Evolutionary conservation across 441 rosid genomes (phyloP).

Genomic region (Hura crepitans): DNA sequence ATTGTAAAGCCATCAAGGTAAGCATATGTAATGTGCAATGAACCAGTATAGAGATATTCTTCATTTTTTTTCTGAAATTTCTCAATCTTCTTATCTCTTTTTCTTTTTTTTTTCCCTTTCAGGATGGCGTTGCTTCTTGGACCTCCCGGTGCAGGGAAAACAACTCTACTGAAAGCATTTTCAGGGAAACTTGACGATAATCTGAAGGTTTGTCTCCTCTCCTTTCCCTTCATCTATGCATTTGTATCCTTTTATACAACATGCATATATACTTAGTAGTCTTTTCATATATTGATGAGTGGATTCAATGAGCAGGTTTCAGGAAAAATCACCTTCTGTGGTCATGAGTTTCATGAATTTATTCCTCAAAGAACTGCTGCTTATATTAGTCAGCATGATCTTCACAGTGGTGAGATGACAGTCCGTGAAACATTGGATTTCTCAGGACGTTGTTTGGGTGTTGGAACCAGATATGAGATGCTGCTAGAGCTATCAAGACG

Average conservation of each 20-base stretch:
- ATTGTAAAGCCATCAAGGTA: conserved; percentile 57
- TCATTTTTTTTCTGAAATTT: background rate
- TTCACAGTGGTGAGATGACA: conserved; percentile 74
- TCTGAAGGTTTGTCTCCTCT: conserved; percentile 20
- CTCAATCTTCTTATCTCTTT: background rate
- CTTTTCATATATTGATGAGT: background rate
- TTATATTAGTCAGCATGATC: conserved; percentile 71
- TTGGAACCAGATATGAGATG: conserved; percentile 58
- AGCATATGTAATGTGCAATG: background rate
- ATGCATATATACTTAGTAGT: no score
- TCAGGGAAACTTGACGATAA: conserved; percentile 35
- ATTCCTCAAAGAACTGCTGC: conserved; percentile 77
- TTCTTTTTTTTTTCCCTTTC: conserved; percentile 1
- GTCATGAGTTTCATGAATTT: conserved; percentile 64
- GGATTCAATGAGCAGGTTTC: conserved; percentile 8
- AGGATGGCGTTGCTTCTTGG: conserved; percentile 7
- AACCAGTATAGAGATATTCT: background rate
- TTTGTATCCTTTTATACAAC: background rate
- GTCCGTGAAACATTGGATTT: conserved; percentile 73
- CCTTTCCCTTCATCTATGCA: background rate
- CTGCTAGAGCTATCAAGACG: conserved; percentile 61
- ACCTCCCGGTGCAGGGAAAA: conserved; percentile 28
- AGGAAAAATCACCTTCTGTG: conserved; percentile 55
- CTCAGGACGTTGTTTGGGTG: conserved; percentile 73
- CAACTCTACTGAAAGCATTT: conserved; percentile 37